Conservation (phyloP, 164 flowering plant species). For the Dillenia suffruticosa region DNA sequence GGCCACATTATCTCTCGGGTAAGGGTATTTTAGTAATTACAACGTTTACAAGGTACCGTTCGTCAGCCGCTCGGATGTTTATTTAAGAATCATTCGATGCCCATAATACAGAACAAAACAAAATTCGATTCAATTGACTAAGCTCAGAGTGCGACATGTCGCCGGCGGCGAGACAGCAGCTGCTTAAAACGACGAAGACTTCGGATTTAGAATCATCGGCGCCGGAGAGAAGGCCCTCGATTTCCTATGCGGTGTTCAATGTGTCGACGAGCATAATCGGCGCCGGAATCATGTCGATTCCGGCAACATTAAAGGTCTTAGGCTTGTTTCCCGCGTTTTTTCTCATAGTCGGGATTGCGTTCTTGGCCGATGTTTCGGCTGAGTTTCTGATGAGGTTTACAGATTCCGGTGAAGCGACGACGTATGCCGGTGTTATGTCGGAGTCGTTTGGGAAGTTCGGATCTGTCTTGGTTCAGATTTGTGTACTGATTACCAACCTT, state of each 20-base stretch:
- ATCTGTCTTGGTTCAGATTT: constrained; percentile 58
- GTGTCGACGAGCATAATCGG: constrained; percentile 91
- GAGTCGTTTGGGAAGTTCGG: constrained; percentile 80
- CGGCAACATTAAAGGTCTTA: constrained; percentile 81
- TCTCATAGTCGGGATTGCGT: constrained; percentile 49
- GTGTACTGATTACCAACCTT: constrained; percentile 57
- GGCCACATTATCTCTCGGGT: too few relatives aligned
- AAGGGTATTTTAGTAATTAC: too few relatives aligned
- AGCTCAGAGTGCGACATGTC: too few relatives aligned
- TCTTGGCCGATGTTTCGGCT: constrained; percentile 61
- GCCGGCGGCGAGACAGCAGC: too few relatives aligned
- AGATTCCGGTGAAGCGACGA: constrained; percentile 40
- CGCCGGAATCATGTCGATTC: constrained; percentile 97
- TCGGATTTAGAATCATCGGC: too few relatives aligned
- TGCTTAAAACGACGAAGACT: too few relatives aligned
- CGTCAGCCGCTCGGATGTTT: too few relatives aligned
- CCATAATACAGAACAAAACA: too few relatives aligned
- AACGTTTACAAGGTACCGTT: too few relatives aligned
- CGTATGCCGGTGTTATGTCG: constrained; percentile 78
- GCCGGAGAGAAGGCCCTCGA: constrained; percentile 23
- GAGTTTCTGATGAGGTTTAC: constrained; percentile 73
- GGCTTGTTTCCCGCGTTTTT: constrained; percentile 69
- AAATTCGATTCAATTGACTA: too few relatives aligned
- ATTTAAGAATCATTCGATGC: too few relatives aligned
- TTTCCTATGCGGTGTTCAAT: constrained; percentile 82